Evolutionary conservation across 495 filamentous ascomycete genomes (phyloP), one percentile per base, ranked within the genome.

Genomic region (Aspergillus haitiensis): DNA sequence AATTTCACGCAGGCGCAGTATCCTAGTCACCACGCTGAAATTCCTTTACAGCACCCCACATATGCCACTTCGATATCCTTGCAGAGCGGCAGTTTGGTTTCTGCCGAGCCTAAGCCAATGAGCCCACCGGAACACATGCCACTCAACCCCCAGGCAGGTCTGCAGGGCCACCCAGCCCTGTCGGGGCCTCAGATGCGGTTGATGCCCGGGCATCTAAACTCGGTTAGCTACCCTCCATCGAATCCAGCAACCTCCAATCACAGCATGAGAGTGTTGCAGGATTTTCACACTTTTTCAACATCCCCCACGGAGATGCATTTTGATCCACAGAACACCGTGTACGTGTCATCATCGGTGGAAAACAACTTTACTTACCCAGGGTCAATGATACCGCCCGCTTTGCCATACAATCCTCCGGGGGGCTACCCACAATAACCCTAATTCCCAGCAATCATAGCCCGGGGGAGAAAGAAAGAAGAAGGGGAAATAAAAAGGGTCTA

Each of bases 161-260:
- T 67, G 35, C 32, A 50, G 37, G 49, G 42, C 11, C 37, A 45
- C 50, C 53, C 52, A 48, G 66, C 56, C 56, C 49, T 48, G 13
- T 16, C 35, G 6, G 57, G 37, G 34, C 58, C 61, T 32, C 62
- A 60, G 48, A 46, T 54, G 32, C 60, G 51, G 58, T 46, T 61
- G 51, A 61, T 60, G 52, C 32, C 56, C 51, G 60, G 70, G 58
- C 74, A 72, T 65, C 70, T 70, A 58, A 69, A 63, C 55, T 72
- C 73, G 15, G 69, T 72, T 57, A 70, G 39, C 39, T 42, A 74
- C 49, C 73, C 71, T n/a, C 70, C 70, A 11, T 77, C 61, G 54
- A 74, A 75, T 55, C 53, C 72, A 18, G 62, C 59, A 35, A 59
- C 62, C n/a, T 58, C 67, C 35, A 64, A 69, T 49, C 49, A 49